Conservation (phyloP, 768 basidiomycete genomes). For the Serendipita sp. region DNA sequence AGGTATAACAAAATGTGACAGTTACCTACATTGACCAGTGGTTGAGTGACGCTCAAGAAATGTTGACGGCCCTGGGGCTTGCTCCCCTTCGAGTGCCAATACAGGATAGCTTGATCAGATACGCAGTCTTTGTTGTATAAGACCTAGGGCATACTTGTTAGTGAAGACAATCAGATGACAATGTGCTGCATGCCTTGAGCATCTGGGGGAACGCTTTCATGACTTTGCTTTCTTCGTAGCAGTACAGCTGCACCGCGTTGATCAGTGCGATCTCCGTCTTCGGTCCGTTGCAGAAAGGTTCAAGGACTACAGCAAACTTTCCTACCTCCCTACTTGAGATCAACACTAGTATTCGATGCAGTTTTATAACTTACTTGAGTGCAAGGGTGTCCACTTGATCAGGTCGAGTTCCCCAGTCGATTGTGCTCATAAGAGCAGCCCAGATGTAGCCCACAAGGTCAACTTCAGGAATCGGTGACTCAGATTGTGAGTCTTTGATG, state of each 20-base stretch:
- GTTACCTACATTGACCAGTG: slow-evolving; percentile 65
- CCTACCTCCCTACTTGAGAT: slow-evolving; percentile 18
- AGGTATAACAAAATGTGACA: background rate
- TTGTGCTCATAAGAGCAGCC: slow-evolving; percentile 72
- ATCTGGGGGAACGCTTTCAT: slow-evolving; percentile 93
- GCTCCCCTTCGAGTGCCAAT: slow-evolving; percentile 95
- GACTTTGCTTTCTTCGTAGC: slow-evolving; percentile 89
- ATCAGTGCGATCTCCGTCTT: slow-evolving; percentile 90
- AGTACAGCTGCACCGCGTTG: slow-evolving; percentile 88
- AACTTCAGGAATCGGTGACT: slow-evolving; percentile 64
- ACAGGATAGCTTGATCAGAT: slow-evolving; percentile 90
- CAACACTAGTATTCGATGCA: background rate
- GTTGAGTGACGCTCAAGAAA: slow-evolving; percentile 76
- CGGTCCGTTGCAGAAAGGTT: slow-evolving; percentile 74
- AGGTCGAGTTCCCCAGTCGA: slow-evolving; percentile 78
- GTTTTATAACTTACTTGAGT: slow-evolving; percentile 40
- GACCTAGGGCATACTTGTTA: slow-evolving; percentile 32
- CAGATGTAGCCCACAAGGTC: slow-evolving; percentile 83
- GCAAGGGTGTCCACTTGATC: slow-evolving; percentile 85
- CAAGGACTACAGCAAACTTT: slow-evolving; percentile 73
- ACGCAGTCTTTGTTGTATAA: slow-evolving; percentile 93
- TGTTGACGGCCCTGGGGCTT: slow-evolving; percentile 91
- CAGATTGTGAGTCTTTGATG: slow-evolving; percentile 56
- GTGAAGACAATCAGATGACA: background rate
- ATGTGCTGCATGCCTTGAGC: slow-evolving; percentile 45